These are phyloP conservation scores for Neurospora sp. DNA, from an alignment of 2,329 filamentous ascomycete genomes.

Conservation along the genomic window DNA sequence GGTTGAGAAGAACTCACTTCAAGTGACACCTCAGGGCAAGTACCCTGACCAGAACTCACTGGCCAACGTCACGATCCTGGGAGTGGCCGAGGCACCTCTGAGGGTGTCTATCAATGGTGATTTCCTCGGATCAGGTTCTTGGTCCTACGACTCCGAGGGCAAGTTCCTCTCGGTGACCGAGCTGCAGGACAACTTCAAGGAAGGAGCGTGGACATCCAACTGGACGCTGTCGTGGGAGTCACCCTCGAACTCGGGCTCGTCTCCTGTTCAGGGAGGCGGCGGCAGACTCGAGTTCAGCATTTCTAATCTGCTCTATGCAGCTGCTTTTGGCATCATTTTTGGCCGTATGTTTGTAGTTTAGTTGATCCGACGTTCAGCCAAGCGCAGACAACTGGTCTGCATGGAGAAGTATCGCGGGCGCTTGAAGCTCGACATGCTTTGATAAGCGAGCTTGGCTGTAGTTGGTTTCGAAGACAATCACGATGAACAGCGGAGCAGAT, in stretches of 20 bases:
- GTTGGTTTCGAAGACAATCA: background rate
- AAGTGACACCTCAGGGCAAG: conserved; percentile 36
- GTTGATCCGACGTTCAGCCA: background rate
- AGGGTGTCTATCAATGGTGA: conserved; percentile 44
- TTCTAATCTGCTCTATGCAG: background rate
- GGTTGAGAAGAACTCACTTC: conserved; percentile 30
- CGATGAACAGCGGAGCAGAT: background rate
- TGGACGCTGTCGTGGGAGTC: conserved; percentile 47
- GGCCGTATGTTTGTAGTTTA: background rate
- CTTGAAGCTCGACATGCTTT: background rate
- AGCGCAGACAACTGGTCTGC: background rate
- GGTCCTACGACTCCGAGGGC: conserved; percentile 37
- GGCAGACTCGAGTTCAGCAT: background rate
- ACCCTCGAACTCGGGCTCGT: background rate
- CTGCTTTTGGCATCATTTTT: background rate
- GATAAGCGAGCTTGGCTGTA: background rate
- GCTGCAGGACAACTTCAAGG: conserved; percentile 35
- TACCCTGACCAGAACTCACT: conserved; percentile 49
- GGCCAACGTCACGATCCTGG: conserved; percentile 53
- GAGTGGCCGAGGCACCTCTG: conserved; percentile 31
- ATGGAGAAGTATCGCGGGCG: background rate
- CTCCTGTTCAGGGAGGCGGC: background rate
- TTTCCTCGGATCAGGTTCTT: conserved; percentile 29
- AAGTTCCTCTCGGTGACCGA: conserved; percentile 40
- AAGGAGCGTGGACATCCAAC: conserved; percentile 46